Base-by-base conservation (phyloP, 805 yeast genomes). In the Pichia kluyveri region DNA sequence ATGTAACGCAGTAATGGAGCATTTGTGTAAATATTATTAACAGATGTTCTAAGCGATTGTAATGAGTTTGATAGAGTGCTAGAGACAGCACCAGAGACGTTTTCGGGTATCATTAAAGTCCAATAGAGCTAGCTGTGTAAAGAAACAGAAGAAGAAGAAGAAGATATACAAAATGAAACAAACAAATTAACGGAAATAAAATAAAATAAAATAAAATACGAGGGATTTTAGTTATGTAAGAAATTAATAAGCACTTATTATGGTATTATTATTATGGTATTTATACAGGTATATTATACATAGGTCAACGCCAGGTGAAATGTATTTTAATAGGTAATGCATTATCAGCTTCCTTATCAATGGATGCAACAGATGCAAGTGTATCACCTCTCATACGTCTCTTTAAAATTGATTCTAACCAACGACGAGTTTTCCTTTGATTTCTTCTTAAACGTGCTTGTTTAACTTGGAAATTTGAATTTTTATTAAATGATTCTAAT, bases 1-100 rank as follows among this genome's bases (percentile, higher is more conserved):
- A 64, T 47, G 40, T 57, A 60, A 30, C 66, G 47, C 14, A 63
- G 38, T 8, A 64, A 44, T 2, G 68, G 68, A 2, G 67, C 68
- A 41, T 60, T 60, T n/a, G 52, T 45, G 43, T 49, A 48, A 10
- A 48, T 8, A 5, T 26, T 18, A 17, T 32, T 40, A 7, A 48
- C 8, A 3, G 14, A 12, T 14, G 10, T 18, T 30, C 27, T 30
- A 6, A 28, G 10, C 23, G 37, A 34, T 14, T 12, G n/a, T 8
- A 34, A 14, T 7, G 17, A 7, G 17, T 34, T 34, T 8, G 37
- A 4, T 4, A 34, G 8, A 2, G 37, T 34, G 12, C 8, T 15
- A 14, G 37, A 34, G 5, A 34, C 17, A 14, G 37, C 17, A 5
- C 17, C 17, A 10, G 37, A 34, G 12, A 34, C 17, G 17, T 9